A percentile compares a stretch with the other conserved stretches of the same genome.
Evolutionary conservation across 495 filamentous ascomycete species (phyloP).

Genomic region (Daldinia vernicosa): DNA sequence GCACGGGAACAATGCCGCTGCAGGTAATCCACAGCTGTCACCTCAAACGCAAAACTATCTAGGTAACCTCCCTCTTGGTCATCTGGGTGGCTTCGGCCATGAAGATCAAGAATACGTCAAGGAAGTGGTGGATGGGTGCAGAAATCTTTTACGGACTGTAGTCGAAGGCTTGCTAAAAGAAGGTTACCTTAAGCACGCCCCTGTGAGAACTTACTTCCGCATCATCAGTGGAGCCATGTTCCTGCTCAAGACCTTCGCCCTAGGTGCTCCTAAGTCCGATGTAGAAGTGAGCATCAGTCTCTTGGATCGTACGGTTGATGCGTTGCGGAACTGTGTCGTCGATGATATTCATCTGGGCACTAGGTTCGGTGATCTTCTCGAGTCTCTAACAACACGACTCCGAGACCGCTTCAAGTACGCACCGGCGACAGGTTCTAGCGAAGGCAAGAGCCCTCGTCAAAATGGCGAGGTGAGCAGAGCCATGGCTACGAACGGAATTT

Average conservation of each 20-base stretch:
- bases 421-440: conserved; percentile 48
- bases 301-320: conserved; percentile 81
- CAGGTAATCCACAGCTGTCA: conserved; percentile 59
- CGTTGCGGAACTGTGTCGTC: conserved; percentile 83
- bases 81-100: conserved; percentile 63
- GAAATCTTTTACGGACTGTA: conserved; percentile 82
- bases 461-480: conserved; percentile 43
- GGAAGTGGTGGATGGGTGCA: conserved; percentile 87
- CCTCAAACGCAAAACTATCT: conserved; percentile 67
- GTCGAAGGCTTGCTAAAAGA: conserved; percentile 83
- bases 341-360: conserved; percentile 97
- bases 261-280: conserved; percentile 89
- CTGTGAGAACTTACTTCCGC: conserved; percentile 92
- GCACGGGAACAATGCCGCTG: conserved; percentile 34
- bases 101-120: conserved; percentile 81
- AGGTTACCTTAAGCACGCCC: conserved; percentile 88
- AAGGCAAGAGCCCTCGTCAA: conserved; percentile 50
- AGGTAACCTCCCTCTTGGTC: conserved; percentile 63
- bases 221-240: conserved; percentile 97
- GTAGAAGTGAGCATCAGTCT: conserved; percentile 82
- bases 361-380: conserved; percentile 90
- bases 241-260: conserved; percentile 89
- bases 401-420: conserved; percentile 77
- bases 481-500: conserved; percentile 43
- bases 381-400: conserved; percentile 78